Evolutionary conservation across 768 basidiomycete species (phyloP).

Genomic region (Amanita thiersii): DNA sequence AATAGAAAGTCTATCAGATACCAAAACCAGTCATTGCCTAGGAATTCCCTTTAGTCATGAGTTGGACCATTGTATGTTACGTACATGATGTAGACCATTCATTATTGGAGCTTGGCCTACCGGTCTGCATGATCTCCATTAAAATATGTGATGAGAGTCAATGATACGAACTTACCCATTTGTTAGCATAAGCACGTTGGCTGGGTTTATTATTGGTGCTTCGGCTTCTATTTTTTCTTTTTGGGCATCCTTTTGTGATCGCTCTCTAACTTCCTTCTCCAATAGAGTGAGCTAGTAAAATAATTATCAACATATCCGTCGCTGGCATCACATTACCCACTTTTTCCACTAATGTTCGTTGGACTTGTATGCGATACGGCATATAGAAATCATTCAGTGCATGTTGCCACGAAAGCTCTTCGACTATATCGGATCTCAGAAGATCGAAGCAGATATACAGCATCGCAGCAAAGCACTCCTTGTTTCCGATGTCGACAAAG

Average conservation of each 20-base stretch:
- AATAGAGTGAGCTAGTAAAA: conserved; percentile 53
- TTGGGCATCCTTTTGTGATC: conserved; percentile 75
- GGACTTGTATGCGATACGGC: conserved; percentile 90
- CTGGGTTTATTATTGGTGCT: conserved; percentile 84
- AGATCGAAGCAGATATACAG: conserved; percentile 94
- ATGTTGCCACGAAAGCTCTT: conserved; percentile 94
- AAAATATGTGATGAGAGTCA: conserved; percentile 4
- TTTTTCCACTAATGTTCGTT: conserved; percentile 72
- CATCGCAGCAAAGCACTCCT: conserved; percentile 91
- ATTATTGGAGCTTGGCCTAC: conserved; percentile 58
- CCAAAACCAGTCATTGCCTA: conserved; percentile 65
- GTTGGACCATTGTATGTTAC: conserved; percentile 15
- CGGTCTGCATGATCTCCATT: conserved; percentile 33
- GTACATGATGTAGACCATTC: conserved; percentile 65
- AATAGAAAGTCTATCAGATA: conserved; percentile 19
- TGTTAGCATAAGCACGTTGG: conserved; percentile 52
- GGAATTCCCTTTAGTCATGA: background rate
- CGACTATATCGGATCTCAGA: conserved; percentile 85
- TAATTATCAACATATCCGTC: conserved; percentile 8
- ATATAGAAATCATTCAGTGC: conserved; percentile 96
- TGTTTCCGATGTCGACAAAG: conserved; percentile 98
- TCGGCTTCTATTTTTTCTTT: conserved; percentile 89
- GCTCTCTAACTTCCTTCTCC: conserved; percentile 86
- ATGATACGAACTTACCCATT: conserved; percentile 50
- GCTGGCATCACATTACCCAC: conserved; percentile 23